Conservation (phyloP, 345 rosid species). For the Clarkia xantiana region DNA sequence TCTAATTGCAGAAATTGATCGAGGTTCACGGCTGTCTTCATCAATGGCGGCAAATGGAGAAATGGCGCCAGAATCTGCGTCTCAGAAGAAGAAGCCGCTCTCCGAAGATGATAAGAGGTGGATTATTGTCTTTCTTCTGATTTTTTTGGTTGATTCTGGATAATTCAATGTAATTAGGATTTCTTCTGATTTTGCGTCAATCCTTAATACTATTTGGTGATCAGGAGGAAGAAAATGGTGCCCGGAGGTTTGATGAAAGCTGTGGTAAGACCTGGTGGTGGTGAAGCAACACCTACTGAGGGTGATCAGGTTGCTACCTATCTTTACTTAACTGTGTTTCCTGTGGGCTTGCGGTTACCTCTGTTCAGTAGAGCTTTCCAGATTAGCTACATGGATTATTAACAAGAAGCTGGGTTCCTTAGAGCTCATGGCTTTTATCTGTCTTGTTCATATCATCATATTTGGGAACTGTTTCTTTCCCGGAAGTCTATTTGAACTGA, state of each 20-base stretch:
- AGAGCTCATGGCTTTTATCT: no score
- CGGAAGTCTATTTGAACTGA: no score
- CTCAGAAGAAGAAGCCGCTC: conserved; percentile 36
- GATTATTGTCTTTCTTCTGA: not conserved
- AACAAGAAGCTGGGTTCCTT: no score
- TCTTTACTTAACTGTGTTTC: not conserved
- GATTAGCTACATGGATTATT: no score
- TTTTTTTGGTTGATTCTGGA: conserved; percentile 1
- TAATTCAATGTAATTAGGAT: conserved; percentile 1
- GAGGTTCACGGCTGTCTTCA: not conserved
- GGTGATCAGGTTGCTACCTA: conserved; percentile 68
- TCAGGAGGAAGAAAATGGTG: conserved; percentile 74
- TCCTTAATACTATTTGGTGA: not conserved
- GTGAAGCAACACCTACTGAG: conserved; percentile 61
- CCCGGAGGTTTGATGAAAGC: conserved; percentile 93
- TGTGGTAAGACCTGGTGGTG: conserved; percentile 75
- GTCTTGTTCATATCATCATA: no score
- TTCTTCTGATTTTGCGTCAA: not conserved
- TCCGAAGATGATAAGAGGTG: conserved; percentile 57
- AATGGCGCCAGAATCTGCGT: conserved; percentile 12
- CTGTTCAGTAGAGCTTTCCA: not conserved
- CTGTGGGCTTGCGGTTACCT: not conserved
- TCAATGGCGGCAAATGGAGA: conserved; percentile 33
- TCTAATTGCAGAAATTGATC: not conserved
- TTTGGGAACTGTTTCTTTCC: no score